Evolutionary conservation across 208 protist species (phyloP), one percentile per base, ranked within the genome.

Genomic region (Leishmania aethiopica): DNA sequence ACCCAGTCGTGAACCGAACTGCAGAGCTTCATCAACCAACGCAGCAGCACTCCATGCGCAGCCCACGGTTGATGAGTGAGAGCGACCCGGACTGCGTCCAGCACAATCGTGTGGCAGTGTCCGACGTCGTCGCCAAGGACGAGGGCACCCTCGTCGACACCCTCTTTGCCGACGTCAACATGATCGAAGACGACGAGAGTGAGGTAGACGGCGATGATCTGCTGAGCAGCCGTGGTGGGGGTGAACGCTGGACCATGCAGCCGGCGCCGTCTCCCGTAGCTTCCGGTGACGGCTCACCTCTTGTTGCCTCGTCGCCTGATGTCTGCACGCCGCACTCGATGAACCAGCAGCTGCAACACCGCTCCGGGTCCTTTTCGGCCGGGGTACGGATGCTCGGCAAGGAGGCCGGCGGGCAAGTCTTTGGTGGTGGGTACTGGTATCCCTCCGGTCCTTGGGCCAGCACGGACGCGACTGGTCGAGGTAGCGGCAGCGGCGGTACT

Each of bases 31-130:
- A 64, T 6, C 53, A 64, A 17, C 22, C 40, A 25, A 37, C 51
- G 15, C 75, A 62, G 53, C 74, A 60, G 57, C 47, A 69, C 64
- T 53, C 28, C 66, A 55, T 59, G 42, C 28, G 15, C 59, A 81
- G 76, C 40, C 60, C 78, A 11, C 49, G 60, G n/a, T 19, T 78
- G 32, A 72, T 75, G n/a, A 47, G 71, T 6, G 73, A 86, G 64
- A 86, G 77, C 37, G 86, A 88, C 45, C 19, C 62, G 0, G 86
- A 90, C 73, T 62, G 84, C 42, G 86, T 95, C 32, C 88, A 84
- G 17, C 92, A 93, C 85, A 88, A 86, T 64, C 89, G 87, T 64
- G 81, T 95, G 37, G 83, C 88, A 5, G 81, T 95, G 62, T 86
- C 92, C 6, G 86, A 93, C 76, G 51, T 82, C 0, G 85, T 89